Conservation (phyloP, 495 filamentous ascomycete genomes). For the Xylaria flabelliformis region DNA sequence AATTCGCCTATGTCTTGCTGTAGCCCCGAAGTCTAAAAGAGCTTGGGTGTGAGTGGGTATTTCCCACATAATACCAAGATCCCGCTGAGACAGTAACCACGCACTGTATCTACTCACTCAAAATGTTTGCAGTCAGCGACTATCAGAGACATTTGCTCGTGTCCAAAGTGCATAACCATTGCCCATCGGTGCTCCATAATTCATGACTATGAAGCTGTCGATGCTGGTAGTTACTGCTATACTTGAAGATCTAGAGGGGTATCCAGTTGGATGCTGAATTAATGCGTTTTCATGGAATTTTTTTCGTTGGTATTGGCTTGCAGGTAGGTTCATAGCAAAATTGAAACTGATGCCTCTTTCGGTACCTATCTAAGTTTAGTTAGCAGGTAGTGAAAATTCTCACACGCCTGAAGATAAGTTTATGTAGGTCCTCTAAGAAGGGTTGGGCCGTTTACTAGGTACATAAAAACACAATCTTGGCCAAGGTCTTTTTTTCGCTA, state of each 20-base stretch:
- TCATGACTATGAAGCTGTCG: neutral
- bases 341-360: neutral
- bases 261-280: neutral
- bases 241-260: neutral
- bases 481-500: neutral
- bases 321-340: neutral
- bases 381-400: neutral
- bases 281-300: neutral
- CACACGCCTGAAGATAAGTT: neutral
- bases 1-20: slow-evolving; percentile 12
- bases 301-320: neutral
- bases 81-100: neutral
- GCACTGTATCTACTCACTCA: neutral
- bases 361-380: neutral
- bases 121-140: neutral
- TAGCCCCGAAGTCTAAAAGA: slow-evolving; percentile 24
- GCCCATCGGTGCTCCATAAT: neutral
- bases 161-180: neutral
- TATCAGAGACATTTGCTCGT: neutral
- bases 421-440: neutral
- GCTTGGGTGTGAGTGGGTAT: neutral
- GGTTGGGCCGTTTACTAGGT: neutral
- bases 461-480: neutral
- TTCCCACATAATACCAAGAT: slow-evolving; percentile 2
- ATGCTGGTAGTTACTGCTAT: neutral